A percentile compares a stretch with the other conserved stretches of the same genome.
Evolutionary conservation across 768 basidiomycete genomes (phyloP).

Genomic region (Lentinula sp.): DNA sequence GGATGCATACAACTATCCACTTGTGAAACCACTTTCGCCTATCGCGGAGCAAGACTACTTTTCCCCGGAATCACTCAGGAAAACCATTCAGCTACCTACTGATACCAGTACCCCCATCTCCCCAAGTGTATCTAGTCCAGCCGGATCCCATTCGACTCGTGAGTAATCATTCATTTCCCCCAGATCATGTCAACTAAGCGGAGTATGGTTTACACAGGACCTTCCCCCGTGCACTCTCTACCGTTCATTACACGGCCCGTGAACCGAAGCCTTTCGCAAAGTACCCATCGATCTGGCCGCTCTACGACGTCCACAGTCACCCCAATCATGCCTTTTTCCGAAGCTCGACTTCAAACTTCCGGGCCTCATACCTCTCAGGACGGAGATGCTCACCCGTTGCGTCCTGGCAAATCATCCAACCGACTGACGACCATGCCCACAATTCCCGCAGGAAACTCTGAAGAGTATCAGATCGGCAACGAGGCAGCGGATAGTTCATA

Average conservation of each 20-base stretch:
- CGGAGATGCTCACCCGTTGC: conserved; percentile 21
- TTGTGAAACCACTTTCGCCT: conserved; percentile 53
- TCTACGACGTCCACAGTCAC: conserved; percentile 27
- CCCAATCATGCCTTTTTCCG: conserved; percentile 54
- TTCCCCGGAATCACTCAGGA: conserved; percentile 37
- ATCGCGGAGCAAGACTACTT: conserved; percentile 63
- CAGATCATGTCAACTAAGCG: neutral
- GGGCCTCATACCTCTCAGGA: conserved; percentile 28
- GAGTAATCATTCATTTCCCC: conserved; percentile 17
- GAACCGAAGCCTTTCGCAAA: conserved; percentile 60
- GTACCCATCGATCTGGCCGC: conserved; percentile 45
- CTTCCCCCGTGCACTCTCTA: conserved; percentile 41
- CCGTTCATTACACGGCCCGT: conserved; percentile 61
- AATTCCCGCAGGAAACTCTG: conserved; percentile 30
- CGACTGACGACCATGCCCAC: conserved; percentile 29
- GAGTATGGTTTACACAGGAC: conserved; percentile 24
- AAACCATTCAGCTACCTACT: conserved; percentile 27
- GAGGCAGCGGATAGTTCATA: conserved; percentile 20
- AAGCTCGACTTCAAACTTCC: conserved; percentile 50
- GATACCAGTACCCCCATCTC: conserved; percentile 14
- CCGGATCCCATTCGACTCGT: conserved; percentile 39
- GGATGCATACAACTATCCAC: conserved; percentile 30
- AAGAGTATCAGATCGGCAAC: conserved; percentile 27
- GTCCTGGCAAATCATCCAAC: conserved; percentile 18
- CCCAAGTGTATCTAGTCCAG: conserved; percentile 23